Evolutionary conservation across 257 asterid species (phyloP).

Genomic region (Agastache rugosa): DNA sequence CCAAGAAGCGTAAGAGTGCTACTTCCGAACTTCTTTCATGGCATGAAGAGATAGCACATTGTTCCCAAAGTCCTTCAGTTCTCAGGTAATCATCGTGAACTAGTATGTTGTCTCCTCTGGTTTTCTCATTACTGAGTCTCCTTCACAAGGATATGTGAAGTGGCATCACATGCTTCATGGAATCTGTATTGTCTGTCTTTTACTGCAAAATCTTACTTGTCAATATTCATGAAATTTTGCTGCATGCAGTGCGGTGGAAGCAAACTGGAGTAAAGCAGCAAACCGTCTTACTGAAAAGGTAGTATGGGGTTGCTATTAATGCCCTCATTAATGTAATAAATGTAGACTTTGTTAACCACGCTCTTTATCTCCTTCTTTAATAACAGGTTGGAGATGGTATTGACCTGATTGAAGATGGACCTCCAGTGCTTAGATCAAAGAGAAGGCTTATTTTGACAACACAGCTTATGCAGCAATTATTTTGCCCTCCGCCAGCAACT

Average conservation of each 20-base stretch:
- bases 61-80: constrained; percentile 46
- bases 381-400: constrained; percentile 62
- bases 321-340: constrained; percentile 20
- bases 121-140: not conserved
- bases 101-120: constrained; percentile 15
- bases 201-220: constrained; percentile 23
- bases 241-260: constrained; percentile 67
- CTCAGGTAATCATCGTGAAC: constrained; percentile 56
- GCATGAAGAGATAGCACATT: constrained; percentile 65
- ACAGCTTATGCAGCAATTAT: constrained; percentile 84
- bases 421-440: constrained; percentile 55
- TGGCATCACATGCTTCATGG: constrained; percentile 16
- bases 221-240: constrained; percentile 39
- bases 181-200: constrained; percentile 15
- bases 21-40: constrained; percentile 62
- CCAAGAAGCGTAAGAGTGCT: constrained; percentile 71
- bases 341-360: constrained; percentile 28
- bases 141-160: not conserved
- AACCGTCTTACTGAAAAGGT: constrained; percentile 73
- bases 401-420: constrained; percentile 64
- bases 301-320: constrained; percentile 33
- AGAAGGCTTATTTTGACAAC: constrained; percentile 77
- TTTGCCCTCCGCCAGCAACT: constrained; percentile 63
- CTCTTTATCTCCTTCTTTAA: constrained; percentile 25
- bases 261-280: constrained; percentile 68